phyloP scores from a whole-genome alignment of 2,329 filamentous ascomycete genomes.

The Madurella fahalii region DNA sequence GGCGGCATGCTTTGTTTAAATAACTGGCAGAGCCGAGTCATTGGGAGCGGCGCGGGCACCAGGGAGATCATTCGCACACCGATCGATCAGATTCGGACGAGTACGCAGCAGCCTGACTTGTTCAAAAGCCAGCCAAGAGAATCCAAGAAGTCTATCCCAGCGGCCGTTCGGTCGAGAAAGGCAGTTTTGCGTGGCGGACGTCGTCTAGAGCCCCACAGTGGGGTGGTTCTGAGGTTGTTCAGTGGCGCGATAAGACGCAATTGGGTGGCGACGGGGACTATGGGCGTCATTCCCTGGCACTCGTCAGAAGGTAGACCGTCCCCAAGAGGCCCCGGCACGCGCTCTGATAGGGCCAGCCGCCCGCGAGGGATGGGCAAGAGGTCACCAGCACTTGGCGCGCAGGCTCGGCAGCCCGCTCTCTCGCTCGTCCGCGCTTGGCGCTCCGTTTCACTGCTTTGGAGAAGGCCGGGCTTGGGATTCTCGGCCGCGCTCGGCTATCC shows the following conservation, averaged over 20 bases:
- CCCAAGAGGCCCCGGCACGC: not conserved
- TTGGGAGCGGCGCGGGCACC: too few relatives aligned
- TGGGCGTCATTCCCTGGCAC: conserved; percentile 17
- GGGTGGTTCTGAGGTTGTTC: conserved; percentile 2
- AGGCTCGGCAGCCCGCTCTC: conserved; percentile 18
- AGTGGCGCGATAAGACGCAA: conserved; percentile 16
- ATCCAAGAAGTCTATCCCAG: conserved; percentile 22
- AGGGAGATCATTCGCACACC: conserved; percentile 14
- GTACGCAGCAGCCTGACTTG: conserved; percentile 1
- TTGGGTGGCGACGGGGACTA: conserved; percentile 16
- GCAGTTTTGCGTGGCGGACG: conserved; percentile 12
- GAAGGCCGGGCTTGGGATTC: not conserved
- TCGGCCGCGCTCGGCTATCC: conserved; percentile 4
- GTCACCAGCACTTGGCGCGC: conserved; percentile 23
- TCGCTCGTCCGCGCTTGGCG: conserved; percentile 14
- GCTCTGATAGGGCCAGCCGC: conserved; percentile 21
- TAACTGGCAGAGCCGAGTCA: not conserved
- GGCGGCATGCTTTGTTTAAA: conserved; percentile 13
- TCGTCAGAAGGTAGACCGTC: not conserved
- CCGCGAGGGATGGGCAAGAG: conserved; percentile 13
- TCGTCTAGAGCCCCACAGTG: conserved; percentile 14
- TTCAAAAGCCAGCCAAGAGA: conserved; percentile 17
- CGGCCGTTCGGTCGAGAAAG: conserved; percentile 4
- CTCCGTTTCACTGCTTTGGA: not conserved
- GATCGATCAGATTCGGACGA: conserved; percentile 10